Evolutionary conservation across 2,329 filamentous ascomycete genomes (phyloP).

Genomic region (Claviceps sp.): DNA sequence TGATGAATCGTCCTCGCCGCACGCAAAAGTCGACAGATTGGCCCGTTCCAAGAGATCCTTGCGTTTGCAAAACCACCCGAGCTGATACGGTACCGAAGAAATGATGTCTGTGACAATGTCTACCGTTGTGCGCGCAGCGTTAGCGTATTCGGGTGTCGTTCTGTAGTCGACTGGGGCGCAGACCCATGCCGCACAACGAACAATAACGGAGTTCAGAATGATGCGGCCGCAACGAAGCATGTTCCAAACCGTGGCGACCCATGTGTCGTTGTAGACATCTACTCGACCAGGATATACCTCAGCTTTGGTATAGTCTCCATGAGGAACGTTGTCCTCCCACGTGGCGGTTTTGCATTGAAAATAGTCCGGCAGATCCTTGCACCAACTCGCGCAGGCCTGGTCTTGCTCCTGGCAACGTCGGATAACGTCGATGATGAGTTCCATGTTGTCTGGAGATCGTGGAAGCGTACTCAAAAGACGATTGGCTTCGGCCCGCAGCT

Average conservation of each 20-base stretch:
- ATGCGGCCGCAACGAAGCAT: constrained; percentile 39
- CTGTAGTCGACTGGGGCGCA: constrained; percentile 47
- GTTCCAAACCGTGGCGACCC: constrained; percentile 45
- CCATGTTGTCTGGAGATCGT: constrained; percentile 35
- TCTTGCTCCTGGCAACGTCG: constrained; percentile 38
- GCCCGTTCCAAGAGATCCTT: constrained; percentile 25
- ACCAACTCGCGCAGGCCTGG: constrained; percentile 38
- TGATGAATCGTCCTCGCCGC: constrained; percentile 33
- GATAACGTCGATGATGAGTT: constrained; percentile 37
- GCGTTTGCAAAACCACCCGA: constrained; percentile 42
- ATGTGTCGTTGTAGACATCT: constrained; percentile 45
- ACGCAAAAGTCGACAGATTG: constrained; percentile 32
- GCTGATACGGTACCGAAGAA: constrained; percentile 46
- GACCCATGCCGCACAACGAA: constrained; percentile 48
- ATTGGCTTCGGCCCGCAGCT: constrained; percentile 42
- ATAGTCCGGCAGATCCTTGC: constrained; percentile 31
- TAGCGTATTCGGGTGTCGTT: constrained; percentile 48
- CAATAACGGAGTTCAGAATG: constrained; percentile 39
- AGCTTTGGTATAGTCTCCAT: constrained; percentile 36
- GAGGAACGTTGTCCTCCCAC: constrained; percentile 41
- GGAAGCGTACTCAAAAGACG: constrained; percentile 31
- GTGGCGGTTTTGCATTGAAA: constrained; percentile 40
- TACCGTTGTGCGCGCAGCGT: constrained; percentile 34
- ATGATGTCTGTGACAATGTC: constrained; percentile 46
- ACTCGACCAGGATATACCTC: constrained; percentile 48